Base-by-base conservation (phyloP, 495 filamentous ascomycete genomes). In the Trichodelitschia bisporula region DNA sequence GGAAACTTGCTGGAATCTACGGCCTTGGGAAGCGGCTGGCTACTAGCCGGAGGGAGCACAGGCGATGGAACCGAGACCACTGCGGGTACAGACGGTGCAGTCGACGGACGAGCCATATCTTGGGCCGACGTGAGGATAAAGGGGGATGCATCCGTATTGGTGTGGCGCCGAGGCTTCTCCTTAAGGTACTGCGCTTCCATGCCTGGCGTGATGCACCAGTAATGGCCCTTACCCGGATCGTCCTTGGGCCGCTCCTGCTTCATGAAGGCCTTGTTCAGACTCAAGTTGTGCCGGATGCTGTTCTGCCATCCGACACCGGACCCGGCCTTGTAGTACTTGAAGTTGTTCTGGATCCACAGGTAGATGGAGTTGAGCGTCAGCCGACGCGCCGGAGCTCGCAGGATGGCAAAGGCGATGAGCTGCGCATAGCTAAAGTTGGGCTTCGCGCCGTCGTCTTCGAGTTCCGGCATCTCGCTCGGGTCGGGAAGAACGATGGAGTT, bases 281-380 rank as follows among this genome's bases (percentile, higher is more conserved):
- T 90, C n/a, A 97, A 69, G 37, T 97, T 97, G 44, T 97, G 86
- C 1, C 86, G 73, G 49, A 97, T 97, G 54, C 84, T 92, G 47
- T 97, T 97, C 51, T 93, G 83, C 86, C 86, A 97, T 16, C 86
- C 84, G 3, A 76, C 63, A 33, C 90, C 79, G 19, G 69, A 62
- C 12, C 66, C 64, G 33, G 67, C 64, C 33, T 69, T 69, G 55
- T 93, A 97, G 49, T 77, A 90, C 2, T 62, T 65, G 47, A 78
- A 97, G 3, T 73, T 86, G 45, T 95, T 79, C 1, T 78, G 80
- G 35, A 97, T 95, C 86, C 86, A 97, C 44, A 86, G 90, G 64
- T 97, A 97, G 37, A 97, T 97, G 46, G 93, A 83, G n/a, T 82
- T 69, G 1, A 97, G 59, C 1, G 86, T 93, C 29, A 97, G 56